These are phyloP conservation scores for Aureobasidium sp. DNA, from an alignment of 2,329 filamentous ascomycete genomes.

Conservation along the genomic window DNA sequence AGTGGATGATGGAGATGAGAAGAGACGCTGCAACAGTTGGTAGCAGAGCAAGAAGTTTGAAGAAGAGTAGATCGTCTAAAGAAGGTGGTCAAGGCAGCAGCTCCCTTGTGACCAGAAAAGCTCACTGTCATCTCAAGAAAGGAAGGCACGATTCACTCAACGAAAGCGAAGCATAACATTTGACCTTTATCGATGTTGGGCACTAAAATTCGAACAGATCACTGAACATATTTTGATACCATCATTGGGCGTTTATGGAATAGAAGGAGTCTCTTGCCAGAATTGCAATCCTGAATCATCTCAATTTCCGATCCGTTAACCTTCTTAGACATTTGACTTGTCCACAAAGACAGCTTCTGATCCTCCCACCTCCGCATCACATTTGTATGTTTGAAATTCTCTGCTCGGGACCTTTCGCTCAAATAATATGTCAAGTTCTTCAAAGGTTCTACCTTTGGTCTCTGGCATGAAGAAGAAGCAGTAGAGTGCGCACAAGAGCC, in stretches of 20 bases:
- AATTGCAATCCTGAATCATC: too few relatives aligned
- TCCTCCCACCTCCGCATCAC: neutral
- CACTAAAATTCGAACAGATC: neutral
- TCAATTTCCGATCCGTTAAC: neutral
- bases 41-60: neutral
- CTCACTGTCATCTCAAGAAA: neutral
- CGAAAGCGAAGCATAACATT: neutral
- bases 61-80: neutral
- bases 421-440: slow-evolving; percentile 33
- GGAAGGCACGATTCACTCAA: neutral
- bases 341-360: neutral
- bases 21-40: neutral
- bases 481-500: slow-evolving; percentile 26
- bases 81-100: neutral
- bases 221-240: neutral
- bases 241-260: neutral
- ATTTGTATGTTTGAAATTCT: slow-evolving; percentile 19
- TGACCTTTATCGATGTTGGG: neutral
- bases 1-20: neutral
- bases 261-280: neutral
- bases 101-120: neutral
- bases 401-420: slow-evolving; percentile 26
- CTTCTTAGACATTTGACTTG: neutral
- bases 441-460: slow-evolving; percentile 30
- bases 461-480: slow-evolving; percentile 31